These are phyloP conservation scores for Sicyos edulis DNA, from an alignment of 306 rosid genomes.

Conservation along the genomic window DNA sequence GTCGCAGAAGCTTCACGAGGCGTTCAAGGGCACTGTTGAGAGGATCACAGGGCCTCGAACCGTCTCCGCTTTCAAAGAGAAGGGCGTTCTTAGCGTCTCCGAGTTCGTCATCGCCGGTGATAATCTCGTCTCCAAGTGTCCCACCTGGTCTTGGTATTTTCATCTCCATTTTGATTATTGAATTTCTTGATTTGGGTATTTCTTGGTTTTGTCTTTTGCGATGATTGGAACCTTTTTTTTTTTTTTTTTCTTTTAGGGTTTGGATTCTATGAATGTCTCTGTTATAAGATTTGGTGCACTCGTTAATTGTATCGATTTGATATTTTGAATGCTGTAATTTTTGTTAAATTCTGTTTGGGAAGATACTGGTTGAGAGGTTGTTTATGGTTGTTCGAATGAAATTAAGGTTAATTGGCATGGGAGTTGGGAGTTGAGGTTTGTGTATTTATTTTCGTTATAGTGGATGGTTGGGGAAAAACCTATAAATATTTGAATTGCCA, in stretches of 20 bases:
- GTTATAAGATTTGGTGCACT: not conserved
- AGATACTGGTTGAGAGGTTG: not conserved
- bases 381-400: constrained; percentile 2
- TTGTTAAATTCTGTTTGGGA: not conserved
- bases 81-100: constrained; percentile 92
- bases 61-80: constrained; percentile 94
- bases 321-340: not conserved
- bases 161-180: not conserved
- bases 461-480: not conserved
- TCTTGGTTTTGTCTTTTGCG: not conserved
- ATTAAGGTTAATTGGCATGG: not conserved
- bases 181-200: not conserved
- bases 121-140: constrained; percentile 95
- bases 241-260: too few species aligned
- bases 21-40: constrained; percentile 95
- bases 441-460: not conserved
- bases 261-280: not conserved
- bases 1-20: constrained; percentile 90
- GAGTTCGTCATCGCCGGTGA: constrained; percentile 88
- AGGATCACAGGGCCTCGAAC: constrained; percentile 88
- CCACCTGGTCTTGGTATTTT: constrained; percentile 95
- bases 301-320: not conserved
- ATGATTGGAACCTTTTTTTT: not conserved
- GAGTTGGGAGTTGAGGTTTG: not conserved
- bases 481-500: not conserved